Evolutionary conservation across 2,329 filamentous ascomycete species (phyloP), one percentile per base, ranked within the genome.

Genomic region (Thielaviopsis populi): DNA sequence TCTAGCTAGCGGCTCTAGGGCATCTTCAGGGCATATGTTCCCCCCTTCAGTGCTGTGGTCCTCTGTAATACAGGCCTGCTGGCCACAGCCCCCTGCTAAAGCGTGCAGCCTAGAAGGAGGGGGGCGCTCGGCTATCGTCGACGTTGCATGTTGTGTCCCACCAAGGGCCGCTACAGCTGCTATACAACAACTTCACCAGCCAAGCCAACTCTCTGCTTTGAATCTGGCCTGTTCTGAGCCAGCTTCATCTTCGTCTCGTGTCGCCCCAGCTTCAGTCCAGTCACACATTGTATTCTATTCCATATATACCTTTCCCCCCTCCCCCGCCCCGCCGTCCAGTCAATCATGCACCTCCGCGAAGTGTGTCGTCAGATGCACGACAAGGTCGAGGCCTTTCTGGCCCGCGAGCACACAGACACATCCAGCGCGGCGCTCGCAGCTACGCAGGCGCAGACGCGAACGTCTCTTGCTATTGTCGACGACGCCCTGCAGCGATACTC

Each of bases 401-500:
- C 77, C 58, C 79, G 84, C 68, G 74, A 82, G 40, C 77, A 82
- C 66, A 76, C 79, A 2, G 79, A 81, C 22, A 76, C 82, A 63
- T 73, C 82, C 46, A 24, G 50, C 22, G 24, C 40, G n/a, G 42
- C 33, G 19, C 74, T 91, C 65, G 77, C 75, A 69, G 78, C 78
- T 63, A 83, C 91, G 33, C 91, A 96, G 75, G 75, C 77, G 65
- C 91, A 94, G 77, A 87, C 88, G 56, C 81, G 83, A 66, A 77
- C 83, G 62, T 86, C 90, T 27, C 79, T 95, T 70, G 79, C 75
- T 24, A 84, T 96, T 24, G 84, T 96, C 65, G 81, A 83, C 66
- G 82, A 89, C 69, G 89, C 91, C 15, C 77, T 96, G 70, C 75
- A 82, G 67, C 80, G 80, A 71, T 97, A 96, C 74, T 81, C 81